These are phyloP conservation scores for Meyerozyma smithsonii DNA, from an alignment of 1,139 yeast genomes.

Conservation along the genomic window DNA sequence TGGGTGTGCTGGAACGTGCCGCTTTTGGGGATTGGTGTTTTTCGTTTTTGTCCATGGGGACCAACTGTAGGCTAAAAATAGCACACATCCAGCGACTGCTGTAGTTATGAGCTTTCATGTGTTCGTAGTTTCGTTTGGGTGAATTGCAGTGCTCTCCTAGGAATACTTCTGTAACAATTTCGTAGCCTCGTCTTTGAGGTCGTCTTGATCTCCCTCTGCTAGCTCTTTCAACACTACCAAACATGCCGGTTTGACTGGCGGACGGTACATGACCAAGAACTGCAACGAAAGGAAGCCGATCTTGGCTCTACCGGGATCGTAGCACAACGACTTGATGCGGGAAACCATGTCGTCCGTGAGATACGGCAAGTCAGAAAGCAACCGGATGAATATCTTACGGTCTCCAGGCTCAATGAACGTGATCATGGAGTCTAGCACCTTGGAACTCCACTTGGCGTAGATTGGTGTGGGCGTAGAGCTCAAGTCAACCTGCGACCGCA, in stretches of 20 bases:
- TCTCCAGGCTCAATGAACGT: constrained; percentile 82
- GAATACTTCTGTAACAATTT: constrained; percentile 48
- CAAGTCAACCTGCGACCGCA: constrained; percentile 11
- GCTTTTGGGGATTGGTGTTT: no score
- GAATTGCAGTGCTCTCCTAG: background rate
- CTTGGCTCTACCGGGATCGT: constrained; percentile 78
- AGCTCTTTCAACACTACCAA: constrained; percentile 60
- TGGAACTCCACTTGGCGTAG: constrained; percentile 66
- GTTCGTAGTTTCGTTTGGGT: no score
- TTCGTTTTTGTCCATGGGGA: no score
- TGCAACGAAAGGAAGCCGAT: constrained; percentile 80
- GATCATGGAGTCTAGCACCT: constrained; percentile 71
- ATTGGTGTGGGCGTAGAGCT: constrained; percentile 34
- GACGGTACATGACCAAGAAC: constrained; percentile 83
- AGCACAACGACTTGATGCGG: constrained; percentile 68
- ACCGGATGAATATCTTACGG: constrained; percentile 71
- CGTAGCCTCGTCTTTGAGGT: constrained; percentile 51
- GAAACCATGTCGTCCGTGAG: constrained; percentile 57
- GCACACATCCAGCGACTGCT: no score
- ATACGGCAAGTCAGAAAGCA: constrained; percentile 82
- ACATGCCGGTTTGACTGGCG: constrained; percentile 70
- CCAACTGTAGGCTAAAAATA: no score
- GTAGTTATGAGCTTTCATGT: no score
- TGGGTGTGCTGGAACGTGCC: no score
- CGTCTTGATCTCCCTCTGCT: constrained; percentile 46